Evolutionary conservation across 495 filamentous ascomycete genomes (phyloP).

Genomic region (Penicillium subrubescens): DNA sequence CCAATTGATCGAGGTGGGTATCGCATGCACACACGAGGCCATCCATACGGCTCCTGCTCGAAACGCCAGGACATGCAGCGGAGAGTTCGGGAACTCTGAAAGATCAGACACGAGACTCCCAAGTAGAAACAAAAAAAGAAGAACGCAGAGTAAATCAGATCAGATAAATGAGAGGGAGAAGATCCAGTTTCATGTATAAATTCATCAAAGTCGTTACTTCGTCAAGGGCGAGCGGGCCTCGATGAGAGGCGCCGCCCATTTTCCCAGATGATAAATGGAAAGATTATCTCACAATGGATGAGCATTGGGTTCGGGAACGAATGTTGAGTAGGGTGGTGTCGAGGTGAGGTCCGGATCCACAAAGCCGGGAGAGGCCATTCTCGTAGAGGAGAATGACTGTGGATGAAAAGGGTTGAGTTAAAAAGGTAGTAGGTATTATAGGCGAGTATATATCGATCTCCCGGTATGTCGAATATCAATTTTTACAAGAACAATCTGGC

Average conservation of each 20-base stretch:
- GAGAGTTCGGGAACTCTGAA: conserved; percentile 22
- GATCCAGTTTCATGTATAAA: conserved; percentile 39
- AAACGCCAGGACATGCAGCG: conserved; percentile 44
- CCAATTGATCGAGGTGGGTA: conserved; percentile 41
- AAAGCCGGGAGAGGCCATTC: not conserved
- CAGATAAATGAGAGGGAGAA: conserved; percentile 11
- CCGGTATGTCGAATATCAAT: conserved; percentile 11
- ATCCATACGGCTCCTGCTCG: conserved; percentile 29
- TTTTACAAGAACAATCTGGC: conserved; percentile 44
- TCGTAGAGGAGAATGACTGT: not conserved
- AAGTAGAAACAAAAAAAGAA: conserved; percentile 15
- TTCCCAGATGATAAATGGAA: not conserved
- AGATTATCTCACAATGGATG: not conserved
- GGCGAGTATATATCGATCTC: not conserved
- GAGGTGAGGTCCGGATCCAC: not conserved
- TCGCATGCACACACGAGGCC: conserved; percentile 39
- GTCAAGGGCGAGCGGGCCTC: conserved; percentile 26
- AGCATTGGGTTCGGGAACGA: not conserved
- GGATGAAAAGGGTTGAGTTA: not conserved
- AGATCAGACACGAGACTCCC: conserved; percentile 25
- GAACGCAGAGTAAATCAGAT: conserved; percentile 7
- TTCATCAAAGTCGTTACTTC: conserved; percentile 48
- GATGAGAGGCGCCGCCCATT: not conserved
- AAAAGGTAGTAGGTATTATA: not conserved
- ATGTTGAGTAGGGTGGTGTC: not conserved